Evolutionary conservation across 768 basidiomycete genomes (phyloP).

Genomic region (Agrocybe praecox): DNA sequence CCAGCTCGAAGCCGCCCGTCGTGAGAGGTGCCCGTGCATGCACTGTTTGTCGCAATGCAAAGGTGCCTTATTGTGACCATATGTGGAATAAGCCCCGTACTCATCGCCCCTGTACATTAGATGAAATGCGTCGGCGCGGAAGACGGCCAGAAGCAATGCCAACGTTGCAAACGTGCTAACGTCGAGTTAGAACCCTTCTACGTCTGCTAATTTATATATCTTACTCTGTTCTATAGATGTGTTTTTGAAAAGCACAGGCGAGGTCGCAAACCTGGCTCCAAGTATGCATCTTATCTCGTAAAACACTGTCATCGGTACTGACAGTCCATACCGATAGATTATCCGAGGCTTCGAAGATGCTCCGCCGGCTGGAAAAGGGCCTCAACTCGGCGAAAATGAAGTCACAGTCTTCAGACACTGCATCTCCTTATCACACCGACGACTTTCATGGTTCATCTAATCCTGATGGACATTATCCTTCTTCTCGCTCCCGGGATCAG

Average conservation of each 20-base stretch:
- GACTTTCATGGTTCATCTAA: constrained; percentile 29
- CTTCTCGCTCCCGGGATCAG: constrained; percentile 34
- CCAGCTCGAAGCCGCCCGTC: constrained; percentile 48
- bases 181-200: constrained; percentile 55
- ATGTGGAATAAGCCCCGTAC: constrained; percentile 10
- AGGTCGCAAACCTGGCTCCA: constrained; percentile 88
- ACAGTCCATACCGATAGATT: constrained; percentile 45
- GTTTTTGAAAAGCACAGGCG: constrained; percentile 89
- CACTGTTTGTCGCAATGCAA: constrained; percentile 83
- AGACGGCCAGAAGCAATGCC: constrained; percentile 79
- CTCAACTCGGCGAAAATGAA: constrained; percentile 78
- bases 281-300: constrained; percentile 47
- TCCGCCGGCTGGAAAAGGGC: constrained; percentile 83
- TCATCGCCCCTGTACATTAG: constrained; percentile 37
- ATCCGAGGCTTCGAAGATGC: constrained; percentile 89
- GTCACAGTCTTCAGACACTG: constrained; percentile 47
- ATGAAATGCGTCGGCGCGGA: constrained; percentile 94
- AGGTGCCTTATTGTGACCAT: constrained; percentile 44
- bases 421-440: constrained; percentile 35
- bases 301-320: constrained; percentile 13
- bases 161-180: constrained; percentile 82
- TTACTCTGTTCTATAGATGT: constrained; percentile 49
- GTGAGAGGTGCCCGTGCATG: constrained; percentile 68
- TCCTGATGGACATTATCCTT: constrained; percentile 31
- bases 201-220: constrained; percentile 9